These are phyloP conservation scores for Gomphus sp. DNA, from an alignment of 1,284 basidiomycete species.

Conservation along the genomic window DNA sequence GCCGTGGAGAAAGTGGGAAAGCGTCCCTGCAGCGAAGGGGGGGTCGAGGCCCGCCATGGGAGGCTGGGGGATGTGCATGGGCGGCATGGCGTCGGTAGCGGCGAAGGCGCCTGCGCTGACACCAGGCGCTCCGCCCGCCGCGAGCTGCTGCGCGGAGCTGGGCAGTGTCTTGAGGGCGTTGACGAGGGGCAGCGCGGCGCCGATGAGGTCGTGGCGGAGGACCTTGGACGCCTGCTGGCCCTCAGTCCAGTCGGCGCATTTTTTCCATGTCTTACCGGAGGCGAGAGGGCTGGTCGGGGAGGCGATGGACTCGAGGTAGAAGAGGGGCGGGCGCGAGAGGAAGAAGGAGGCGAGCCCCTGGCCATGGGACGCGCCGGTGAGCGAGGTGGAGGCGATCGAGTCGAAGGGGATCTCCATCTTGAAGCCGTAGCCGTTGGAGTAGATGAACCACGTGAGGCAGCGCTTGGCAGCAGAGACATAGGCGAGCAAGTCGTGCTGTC, in stretches of 20 bases:
- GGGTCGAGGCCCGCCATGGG: conserved; percentile 22
- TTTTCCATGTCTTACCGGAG: conserved; percentile 43
- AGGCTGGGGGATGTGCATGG: conserved; percentile 33
- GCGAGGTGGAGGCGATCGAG: conserved; percentile 46
- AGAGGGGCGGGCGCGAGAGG: conserved; percentile 55
- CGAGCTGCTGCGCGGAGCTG: conserved; percentile 29
- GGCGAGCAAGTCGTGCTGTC: conserved; percentile 58
- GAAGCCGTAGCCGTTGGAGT: conserved; percentile 60
- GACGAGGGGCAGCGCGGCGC: conserved; percentile 51
- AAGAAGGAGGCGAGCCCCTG: conserved; percentile 50
- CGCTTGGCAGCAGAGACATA: conserved; percentile 60
- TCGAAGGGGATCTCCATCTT: conserved; percentile 77
- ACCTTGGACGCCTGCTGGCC: conserved; percentile 58
- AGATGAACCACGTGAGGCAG: conserved; percentile 69
- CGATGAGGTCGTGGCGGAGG: conserved; percentile 56
- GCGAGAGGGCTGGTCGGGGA: conserved; percentile 15
- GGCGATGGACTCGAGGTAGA: conserved; percentile 48
- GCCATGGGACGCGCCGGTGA: conserved; percentile 45
- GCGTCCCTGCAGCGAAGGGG: conserved; percentile 15
- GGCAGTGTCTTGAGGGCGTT: conserved; percentile 45
- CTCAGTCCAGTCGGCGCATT: conserved; percentile 71
- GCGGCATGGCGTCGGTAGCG: conserved; percentile 10
- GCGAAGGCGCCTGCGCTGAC: neutral
- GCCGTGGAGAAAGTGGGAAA: too few relatives aligned
- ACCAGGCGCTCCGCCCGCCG: conserved; percentile 28